Base-by-base conservation (phyloP, 176 grass and related monocot genomes). In the sorghum (Sorghum bicolor) region DNA sequence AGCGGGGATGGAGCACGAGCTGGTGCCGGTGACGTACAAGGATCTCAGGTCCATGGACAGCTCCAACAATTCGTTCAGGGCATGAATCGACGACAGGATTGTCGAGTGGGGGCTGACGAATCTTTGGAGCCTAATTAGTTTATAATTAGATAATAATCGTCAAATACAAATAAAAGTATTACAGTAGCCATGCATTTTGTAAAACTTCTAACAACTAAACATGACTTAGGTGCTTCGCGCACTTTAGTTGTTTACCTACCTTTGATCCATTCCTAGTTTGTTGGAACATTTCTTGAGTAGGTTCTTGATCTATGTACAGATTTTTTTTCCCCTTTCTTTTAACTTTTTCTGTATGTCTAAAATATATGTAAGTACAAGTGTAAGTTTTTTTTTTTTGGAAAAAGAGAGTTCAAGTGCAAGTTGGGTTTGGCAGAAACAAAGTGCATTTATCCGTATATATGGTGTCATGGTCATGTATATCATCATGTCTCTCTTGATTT, bases 41-140 rank as follows among this genome's bases (percentile, higher is more conserved):
- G 89, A 92, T 74, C 89, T 94, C 84, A 87, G 68, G 45, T 84
- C 89, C 83, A 89, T 92, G 66, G 76, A 5, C 31, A 76, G 84
- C 71, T 87, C 68, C 1, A 80, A 70, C 75, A 64, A 28, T 10
- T 90, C 80, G 29, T 87, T 87, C 67, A 78, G 61, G 68, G 4
- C 36, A 0, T 90, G 88, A 79, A 83, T 72, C 77, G 14, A 67
- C 36, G 48, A 58, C 8, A 22, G 53, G 2, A 8, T 52, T 20
- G 48, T 7, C 17, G 17, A 52, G 48, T 52, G 48, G 48, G n/a
- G n/a, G n/a, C n/a, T n/a, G n/a, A n/a, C n/a, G n/a, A n/a, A n/a
- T n/a, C n/a, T n/a, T n/a, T n/a, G n/a, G n/a, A n/a, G n/a, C n/a
- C n/a, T n/a, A n/a, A n/a, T n/a, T n/a, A n/a, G n/a, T n/a, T n/a